Evolutionary conservation across 805 yeast genomes (phyloP).

Genomic region (Hemisphaericaspora nanyangensis): DNA sequence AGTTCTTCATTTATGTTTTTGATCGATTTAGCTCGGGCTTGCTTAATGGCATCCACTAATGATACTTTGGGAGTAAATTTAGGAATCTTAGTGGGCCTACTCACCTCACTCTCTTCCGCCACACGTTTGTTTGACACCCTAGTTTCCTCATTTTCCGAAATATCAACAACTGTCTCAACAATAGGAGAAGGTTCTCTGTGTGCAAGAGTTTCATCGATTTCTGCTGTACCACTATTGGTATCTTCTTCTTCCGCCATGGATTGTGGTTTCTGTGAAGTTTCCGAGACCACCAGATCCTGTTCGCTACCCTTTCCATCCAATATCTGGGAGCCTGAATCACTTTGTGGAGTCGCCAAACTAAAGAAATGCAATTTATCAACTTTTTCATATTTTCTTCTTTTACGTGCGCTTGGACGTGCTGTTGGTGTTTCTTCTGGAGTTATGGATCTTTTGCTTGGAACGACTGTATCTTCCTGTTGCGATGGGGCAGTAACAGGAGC

Average conservation of each 20-base stretch:
- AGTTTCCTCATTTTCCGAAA: background rate
- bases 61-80: conserved; percentile 15
- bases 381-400: conserved; percentile 29
- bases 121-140: background rate
- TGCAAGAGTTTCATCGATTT: background rate
- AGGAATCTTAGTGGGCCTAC: conserved; percentile 8
- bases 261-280: background rate
- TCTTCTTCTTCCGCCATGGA: background rate
- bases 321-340: background rate
- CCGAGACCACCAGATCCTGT: background rate
- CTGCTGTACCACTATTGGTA: background rate
- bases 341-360: conserved; percentile 15
- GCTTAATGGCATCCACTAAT: conserved; percentile 26
- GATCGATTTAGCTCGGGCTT: conserved; percentile 21
- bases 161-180: background rate
- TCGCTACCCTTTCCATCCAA: background rate
- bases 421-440: conserved; percentile 3
- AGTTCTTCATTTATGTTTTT: conserved; percentile 20
- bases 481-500: background rate
- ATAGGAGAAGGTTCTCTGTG: background rate
- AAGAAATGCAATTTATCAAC: conserved; percentile 33
- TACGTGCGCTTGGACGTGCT: conserved; percentile 13
- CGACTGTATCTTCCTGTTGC: background rate
- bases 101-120: background rate
- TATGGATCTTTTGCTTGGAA: conserved; percentile 1